phyloP scores from a whole-genome alignment of 1,284 basidiomycete species.

The Polyporus tsugae region DNA sequence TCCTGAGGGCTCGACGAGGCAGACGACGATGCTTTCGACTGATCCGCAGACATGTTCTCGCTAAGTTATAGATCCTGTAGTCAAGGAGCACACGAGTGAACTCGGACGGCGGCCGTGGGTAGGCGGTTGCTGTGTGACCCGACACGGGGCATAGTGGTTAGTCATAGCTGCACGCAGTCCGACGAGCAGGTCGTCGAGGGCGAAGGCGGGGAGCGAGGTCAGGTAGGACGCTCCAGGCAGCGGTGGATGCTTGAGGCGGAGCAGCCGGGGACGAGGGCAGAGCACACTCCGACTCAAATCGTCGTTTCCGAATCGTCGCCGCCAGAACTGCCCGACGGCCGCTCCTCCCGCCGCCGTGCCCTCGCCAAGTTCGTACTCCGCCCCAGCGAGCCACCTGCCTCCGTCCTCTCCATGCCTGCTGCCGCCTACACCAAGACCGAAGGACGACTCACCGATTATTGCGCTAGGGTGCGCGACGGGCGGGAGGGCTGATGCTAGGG shows the following conservation, averaged over 20 bases:
- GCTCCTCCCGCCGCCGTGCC: constrained; percentile 18
- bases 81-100: constrained; percentile 8
- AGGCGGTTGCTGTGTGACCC: constrained; percentile 22
- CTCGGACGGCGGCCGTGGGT: constrained; percentile 13
- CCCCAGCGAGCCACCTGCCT: constrained; percentile 11
- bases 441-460: constrained; percentile 25
- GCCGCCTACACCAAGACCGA: constrained; percentile 3
- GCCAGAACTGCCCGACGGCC: constrained; percentile 44
- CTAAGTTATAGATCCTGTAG: constrained; percentile 19
- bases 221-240: constrained; percentile 8
- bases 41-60: constrained; percentile 37
- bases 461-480: constrained; percentile 26
- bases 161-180: constrained; percentile 20
- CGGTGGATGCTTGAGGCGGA: constrained; percentile 33
- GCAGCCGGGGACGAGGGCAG: constrained; percentile 35
- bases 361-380: constrained; percentile 27
- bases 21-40: constrained; percentile 39
- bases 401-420: constrained; percentile 8
- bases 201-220: background rate
- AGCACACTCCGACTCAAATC: constrained; percentile 48
- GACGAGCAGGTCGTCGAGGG: constrained; percentile 18
- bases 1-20: constrained; percentile 38
- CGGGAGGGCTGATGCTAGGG: constrained; percentile 39
- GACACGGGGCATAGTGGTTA: constrained; percentile 21
- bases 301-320: constrained; percentile 49